Evolutionary conservation across 345 rosid species (phyloP).

Genomic region (Psidium guajava): DNA sequence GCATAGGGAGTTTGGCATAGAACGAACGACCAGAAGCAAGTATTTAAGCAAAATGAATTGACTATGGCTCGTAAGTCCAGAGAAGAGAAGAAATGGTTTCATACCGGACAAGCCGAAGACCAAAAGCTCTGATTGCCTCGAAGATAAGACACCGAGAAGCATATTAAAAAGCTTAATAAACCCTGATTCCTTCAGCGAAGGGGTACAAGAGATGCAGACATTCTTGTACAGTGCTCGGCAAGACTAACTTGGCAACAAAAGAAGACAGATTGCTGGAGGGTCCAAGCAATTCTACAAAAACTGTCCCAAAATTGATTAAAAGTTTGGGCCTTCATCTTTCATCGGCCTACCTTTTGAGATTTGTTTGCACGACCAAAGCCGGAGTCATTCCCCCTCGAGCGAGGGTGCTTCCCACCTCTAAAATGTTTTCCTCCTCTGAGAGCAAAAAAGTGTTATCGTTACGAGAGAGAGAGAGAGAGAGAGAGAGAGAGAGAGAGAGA

Average conservation of each 20-base stretch:
- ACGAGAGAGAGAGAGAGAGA: neutral
- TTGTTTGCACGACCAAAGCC: constrained; percentile 49
- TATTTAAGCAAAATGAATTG: neutral
- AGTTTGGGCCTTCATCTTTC: neutral
- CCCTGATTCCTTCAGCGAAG: neutral
- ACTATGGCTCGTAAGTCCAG: neutral
- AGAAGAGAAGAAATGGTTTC: neutral
- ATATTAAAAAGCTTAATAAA: neutral
- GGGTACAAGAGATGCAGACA: neutral
- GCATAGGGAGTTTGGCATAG: neutral
- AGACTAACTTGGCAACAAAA: neutral
- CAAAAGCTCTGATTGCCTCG: neutral
- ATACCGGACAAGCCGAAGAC: neutral
- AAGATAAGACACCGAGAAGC: neutral
- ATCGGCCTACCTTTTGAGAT: constrained; percentile 31
- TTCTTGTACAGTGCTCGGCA: neutral
- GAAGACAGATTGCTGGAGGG: neutral
- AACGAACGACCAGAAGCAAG: neutral
- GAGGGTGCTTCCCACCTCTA: constrained; percentile 61
- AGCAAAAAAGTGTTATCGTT: neutral
- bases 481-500: neutral
- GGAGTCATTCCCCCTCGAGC: constrained; percentile 40
- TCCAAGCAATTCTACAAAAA: neutral
- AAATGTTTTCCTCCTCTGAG: constrained; percentile 60
- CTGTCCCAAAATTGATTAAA: neutral